These are phyloP conservation scores for Penicillium expansum DNA, from an alignment of 2,329 filamentous ascomycete genomes.

Conservation along the genomic window DNA sequence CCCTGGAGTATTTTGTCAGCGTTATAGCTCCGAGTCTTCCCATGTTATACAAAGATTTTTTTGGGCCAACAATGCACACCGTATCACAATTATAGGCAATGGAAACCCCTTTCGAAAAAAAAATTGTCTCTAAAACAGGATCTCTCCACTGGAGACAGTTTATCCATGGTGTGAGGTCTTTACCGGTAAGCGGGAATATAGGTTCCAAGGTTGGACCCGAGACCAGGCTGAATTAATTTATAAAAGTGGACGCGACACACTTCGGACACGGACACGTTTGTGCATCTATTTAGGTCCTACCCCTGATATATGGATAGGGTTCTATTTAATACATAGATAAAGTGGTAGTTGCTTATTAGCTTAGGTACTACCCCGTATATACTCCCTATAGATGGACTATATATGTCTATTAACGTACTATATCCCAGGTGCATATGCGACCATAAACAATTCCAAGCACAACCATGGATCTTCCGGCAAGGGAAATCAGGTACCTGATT, in stretches of 20 bases:
- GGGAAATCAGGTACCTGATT: conserved; percentile 3
- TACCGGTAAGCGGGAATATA: not conserved
- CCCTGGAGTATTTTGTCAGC: not conserved
- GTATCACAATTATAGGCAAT: conserved; percentile 7
- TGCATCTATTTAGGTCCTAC: not conserved
- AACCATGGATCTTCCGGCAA: conserved; percentile 4
- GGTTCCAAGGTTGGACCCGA: conserved; percentile 13
- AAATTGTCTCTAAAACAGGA: conserved; percentile 17
- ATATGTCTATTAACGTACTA: not conserved
- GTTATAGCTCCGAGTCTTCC: conserved; percentile 3
- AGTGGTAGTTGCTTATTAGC: not conserved
- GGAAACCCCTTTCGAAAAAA: not conserved
- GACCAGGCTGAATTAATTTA: conserved; percentile 18
- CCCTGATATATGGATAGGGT: conserved; percentile 8
- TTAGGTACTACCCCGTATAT: too few relatives aligned
- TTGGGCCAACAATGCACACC: not conserved
- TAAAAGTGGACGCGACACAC: conserved; percentile 8
- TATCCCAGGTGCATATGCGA: not conserved
- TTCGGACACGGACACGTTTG: not conserved
- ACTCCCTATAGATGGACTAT: not conserved
- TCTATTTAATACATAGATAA: not conserved
- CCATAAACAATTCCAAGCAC: not conserved
- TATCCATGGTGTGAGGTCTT: conserved; percentile 2
- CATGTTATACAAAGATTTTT: not conserved
- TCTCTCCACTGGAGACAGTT: conserved; percentile 1